Base-by-base conservation (phyloP, 2,329 filamentous ascomycete genomes). In the Aureobasidium namibiae region DNA sequence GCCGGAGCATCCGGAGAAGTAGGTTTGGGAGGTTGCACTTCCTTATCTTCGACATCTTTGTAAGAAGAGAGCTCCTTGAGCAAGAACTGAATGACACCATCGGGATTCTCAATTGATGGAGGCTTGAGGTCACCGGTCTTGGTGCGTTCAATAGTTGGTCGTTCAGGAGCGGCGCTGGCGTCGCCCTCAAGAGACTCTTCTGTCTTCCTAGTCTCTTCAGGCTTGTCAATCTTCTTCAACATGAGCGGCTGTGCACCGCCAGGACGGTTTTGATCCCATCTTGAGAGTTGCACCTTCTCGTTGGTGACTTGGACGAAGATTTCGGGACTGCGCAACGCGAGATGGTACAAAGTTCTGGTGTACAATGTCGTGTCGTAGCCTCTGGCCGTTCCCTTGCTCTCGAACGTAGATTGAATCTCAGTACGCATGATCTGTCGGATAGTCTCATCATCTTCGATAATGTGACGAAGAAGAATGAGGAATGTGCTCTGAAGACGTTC, bases 11-110 rank as follows among this genome's bases (percentile, higher is more conserved):
- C 53, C 54, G 72, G 67, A 1, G 68, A 61, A 7, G 80, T 78
- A 61, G 81, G 81, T 7, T 74, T 65, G 48, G 70, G 65, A 54
- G 68, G 71, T 21, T 70, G 58, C 13, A 76, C 61, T 61, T 92
- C 87, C 67, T 88, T 92, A 68, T 97, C 92, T 38, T 95, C 90
- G 5, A 96, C 90, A 69, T 96, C 92, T 67, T 88, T 88, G 74
- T 95, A 97, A 53, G 90, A 92, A 59, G 96, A 80, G 46, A 99
- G 78, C 71, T 99, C 94, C 61, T 89, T 95, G 4, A 99, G 84
- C 23, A 99, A 79, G 73, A 96, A 99, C 68, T 97, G 90, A 60
- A 99, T 87, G 3, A 99, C 90, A 4, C 94, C 94, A 72, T 97
- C 94, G 0, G 92, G 90, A 63, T 94, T 91, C 71, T 96, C 92